A percentile compares a stretch with the other conserved stretches of the same genome.
phyloP scores from a whole-genome alignment of 2,329 filamentous ascomycete genomes.

The Tolypocladium endophyticum region DNA sequence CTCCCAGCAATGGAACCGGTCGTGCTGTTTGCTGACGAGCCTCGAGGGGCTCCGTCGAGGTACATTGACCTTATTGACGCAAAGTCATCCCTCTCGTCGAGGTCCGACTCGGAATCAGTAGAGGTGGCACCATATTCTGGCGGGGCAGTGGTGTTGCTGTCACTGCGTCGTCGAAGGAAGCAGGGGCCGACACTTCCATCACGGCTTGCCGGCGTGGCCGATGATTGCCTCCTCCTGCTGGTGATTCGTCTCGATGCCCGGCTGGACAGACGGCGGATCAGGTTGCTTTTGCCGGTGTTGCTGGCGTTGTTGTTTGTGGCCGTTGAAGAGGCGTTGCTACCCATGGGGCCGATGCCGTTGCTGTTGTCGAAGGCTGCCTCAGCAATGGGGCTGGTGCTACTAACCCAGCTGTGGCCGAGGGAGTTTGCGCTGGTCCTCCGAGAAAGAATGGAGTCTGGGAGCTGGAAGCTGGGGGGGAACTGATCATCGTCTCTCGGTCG shows the following conservation, averaged over 20 bases:
- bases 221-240: constrained; percentile 63
- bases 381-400: constrained; percentile 46
- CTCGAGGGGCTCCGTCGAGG: constrained; percentile 31
- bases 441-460: constrained; percentile 62
- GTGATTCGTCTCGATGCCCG: constrained; percentile 60
- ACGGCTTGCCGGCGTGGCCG: constrained; percentile 63
- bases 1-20: constrained; percentile 35
- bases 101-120: constrained; percentile 48
- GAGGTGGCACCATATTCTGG: constrained; percentile 30
- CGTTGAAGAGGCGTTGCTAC: neutral
- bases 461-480: constrained; percentile 46
- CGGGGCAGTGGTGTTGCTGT: constrained; percentile 68
- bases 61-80: constrained; percentile 24
- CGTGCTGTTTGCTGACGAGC: constrained; percentile 37
- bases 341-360: constrained; percentile 4
- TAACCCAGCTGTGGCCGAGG: constrained; percentile 48
- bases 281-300: constrained; percentile 30
- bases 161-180: constrained; percentile 76
- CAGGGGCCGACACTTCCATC: constrained; percentile 86
- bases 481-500: constrained; percentile 44
- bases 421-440: constrained; percentile 50
- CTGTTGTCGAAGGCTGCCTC: constrained; percentile 23
- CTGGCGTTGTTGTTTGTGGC: constrained; percentile 8
- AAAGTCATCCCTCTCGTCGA: constrained; percentile 37
- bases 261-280: constrained; percentile 81